These are phyloP conservation scores for Amanita inopinata DNA, from an alignment of 768 basidiomycete species.

Conservation along the genomic window DNA sequence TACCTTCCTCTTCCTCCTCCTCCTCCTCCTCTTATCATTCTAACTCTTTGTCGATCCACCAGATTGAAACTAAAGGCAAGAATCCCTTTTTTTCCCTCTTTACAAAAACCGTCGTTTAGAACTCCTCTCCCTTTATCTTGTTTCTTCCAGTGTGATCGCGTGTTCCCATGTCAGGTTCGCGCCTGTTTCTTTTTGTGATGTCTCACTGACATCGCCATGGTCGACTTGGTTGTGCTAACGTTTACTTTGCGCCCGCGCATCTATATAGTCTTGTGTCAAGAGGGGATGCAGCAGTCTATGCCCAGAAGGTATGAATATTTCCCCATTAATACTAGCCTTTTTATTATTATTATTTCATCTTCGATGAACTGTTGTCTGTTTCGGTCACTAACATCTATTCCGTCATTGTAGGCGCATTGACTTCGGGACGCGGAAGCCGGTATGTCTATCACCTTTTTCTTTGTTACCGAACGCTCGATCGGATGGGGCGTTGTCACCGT, in stretches of 20 bases:
- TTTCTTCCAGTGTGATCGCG: conserved; percentile 60
- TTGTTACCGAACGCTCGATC: conserved; percentile 9
- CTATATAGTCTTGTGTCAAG: conserved; percentile 47
- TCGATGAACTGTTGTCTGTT: no score
- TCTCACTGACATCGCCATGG: conserved; percentile 4
- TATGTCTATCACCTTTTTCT: conserved; percentile 17
- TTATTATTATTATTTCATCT: no score
- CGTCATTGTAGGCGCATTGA: conserved; percentile 38
- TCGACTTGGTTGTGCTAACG: no score
- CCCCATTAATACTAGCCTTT: not conserved
- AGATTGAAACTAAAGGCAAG: conserved; percentile 43
- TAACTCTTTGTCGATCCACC: conserved; percentile 3
- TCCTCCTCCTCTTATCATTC: conserved; percentile 1
- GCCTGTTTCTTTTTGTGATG: conserved; percentile 1
- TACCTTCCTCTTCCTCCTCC: not conserved
- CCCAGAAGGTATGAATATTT: conserved; percentile 39
- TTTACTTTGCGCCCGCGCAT: conserved; percentile 9
- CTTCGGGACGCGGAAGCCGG: conserved; percentile 58
- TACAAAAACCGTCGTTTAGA: conserved; percentile 3
- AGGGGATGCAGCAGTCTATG: conserved; percentile 55
- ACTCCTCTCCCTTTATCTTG: conserved; percentile 6
- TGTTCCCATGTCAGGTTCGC: conserved; percentile 50
- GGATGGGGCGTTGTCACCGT: not conserved
- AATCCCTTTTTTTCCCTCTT: not conserved
- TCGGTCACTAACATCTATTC: conserved; percentile 1